Percentiles rank a stretch among this genome's conserved stretches.
These are phyloP conservation scores for Mucor racemosus DNA, from an alignment of 371 early-diverging fungal genomes.

Conservation along the genomic window DNA sequence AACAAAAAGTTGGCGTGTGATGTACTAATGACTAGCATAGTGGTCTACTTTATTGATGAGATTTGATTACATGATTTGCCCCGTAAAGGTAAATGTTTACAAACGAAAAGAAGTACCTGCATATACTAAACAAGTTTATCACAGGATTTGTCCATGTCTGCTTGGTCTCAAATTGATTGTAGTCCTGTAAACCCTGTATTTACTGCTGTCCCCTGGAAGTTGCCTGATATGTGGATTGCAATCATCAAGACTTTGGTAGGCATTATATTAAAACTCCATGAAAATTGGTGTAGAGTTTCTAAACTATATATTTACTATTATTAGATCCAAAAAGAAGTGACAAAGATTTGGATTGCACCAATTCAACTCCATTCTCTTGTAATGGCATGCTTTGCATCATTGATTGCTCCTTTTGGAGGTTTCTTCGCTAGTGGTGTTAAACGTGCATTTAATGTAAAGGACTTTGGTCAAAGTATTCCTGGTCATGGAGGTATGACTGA, in stretches of 20 bases:
- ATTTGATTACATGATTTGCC: constrained; percentile 87
- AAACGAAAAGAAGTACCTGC: background rate
- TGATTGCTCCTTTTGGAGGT: constrained; percentile 99
- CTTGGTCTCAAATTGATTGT: constrained; percentile 50
- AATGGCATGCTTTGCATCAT: constrained; percentile 93
- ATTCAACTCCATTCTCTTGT: constrained; percentile 89
- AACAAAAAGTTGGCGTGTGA: background rate
- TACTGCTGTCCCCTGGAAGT: constrained; percentile 46
- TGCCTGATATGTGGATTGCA: constrained; percentile 33
- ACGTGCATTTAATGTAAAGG: constrained; percentile 98
- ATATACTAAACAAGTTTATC: constrained; percentile 5
- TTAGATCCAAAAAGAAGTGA: constrained; percentile 31
- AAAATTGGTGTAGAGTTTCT: background rate
- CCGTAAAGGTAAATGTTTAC: constrained; percentile 59
- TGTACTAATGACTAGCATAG: constrained; percentile 29
- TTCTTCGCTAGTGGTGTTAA: constrained; percentile 99
- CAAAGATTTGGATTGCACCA: constrained; percentile 67
- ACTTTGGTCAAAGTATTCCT: constrained; percentile 98
- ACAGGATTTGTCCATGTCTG: constrained; percentile 50
- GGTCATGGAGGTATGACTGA: constrained; percentile 99
- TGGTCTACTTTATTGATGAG: constrained; percentile 52
- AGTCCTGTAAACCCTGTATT: constrained; percentile 56
- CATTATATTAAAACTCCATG: background rate
- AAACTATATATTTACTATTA: background rate
- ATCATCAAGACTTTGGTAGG: constrained; percentile 38